Conservation (phyloP, 177 flowering plant species). For the Vitis hybrid region DNA sequence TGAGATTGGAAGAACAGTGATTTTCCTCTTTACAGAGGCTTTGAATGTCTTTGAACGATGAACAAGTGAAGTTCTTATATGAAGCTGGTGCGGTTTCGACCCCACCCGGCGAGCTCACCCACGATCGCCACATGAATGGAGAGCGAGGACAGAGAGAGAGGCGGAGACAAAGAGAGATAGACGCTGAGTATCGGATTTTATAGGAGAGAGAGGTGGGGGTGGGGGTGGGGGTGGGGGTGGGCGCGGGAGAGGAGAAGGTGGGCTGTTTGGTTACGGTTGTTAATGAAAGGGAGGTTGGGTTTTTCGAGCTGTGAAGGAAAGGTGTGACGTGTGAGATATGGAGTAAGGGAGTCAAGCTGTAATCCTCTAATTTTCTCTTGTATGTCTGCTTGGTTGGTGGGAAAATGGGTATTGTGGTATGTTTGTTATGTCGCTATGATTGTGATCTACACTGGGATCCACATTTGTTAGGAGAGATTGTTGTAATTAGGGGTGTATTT, state of each 20-base stretch:
- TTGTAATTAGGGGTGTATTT: too few relatives aligned
- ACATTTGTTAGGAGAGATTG: too few relatives aligned
- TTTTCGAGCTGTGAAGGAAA: background rate
- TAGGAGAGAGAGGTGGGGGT: background rate
- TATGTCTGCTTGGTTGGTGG: too few relatives aligned
- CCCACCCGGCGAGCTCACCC: constrained; percentile 42
- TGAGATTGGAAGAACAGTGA: constrained; percentile 1
- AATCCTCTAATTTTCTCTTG: too few relatives aligned
- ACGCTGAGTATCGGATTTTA: too few relatives aligned
- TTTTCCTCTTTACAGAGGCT: constrained; percentile 36
- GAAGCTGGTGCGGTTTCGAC: constrained; percentile 10
- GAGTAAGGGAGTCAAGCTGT: background rate
- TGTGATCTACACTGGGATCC: too few relatives aligned
- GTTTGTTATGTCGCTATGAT: too few relatives aligned
- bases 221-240: background rate
- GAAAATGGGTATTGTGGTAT: too few relatives aligned
- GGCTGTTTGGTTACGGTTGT: background rate
- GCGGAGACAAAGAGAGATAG: constrained; percentile 3
- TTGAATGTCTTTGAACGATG: constrained; percentile 81
- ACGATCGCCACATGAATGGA: constrained; percentile 48
- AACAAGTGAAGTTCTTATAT: constrained; percentile 35
- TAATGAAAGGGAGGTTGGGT: background rate
- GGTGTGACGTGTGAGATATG: background rate
- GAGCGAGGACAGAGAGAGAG: background rate
- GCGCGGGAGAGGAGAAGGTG: constrained; percentile 6